phyloP scores from a whole-genome alignment of 2,329 filamentous ascomycete genomes.

The Helicocarpus griseus region DNA sequence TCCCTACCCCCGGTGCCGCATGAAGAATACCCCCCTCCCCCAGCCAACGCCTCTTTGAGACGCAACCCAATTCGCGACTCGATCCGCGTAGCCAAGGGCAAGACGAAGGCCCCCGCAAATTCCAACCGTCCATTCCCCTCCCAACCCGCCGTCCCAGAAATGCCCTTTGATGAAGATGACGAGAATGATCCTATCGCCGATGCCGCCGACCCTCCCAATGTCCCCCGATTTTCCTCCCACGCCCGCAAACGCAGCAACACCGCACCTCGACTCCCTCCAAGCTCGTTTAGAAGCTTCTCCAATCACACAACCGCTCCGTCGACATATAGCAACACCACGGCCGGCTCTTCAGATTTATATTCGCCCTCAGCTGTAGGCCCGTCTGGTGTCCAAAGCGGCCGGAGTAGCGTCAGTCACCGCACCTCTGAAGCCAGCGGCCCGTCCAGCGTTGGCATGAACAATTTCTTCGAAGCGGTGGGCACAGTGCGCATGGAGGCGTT shows the following conservation, averaged over 20 bases:
- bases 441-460: slow-evolving; percentile 36
- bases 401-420: slow-evolving; percentile 40
- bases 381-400: slow-evolving; percentile 23
- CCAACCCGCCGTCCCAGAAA: slow-evolving; percentile 25
- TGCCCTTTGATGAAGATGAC: slow-evolving; percentile 20
- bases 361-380: slow-evolving; percentile 17
- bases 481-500: slow-evolving; percentile 97
- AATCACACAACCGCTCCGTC: slow-evolving; percentile 28
- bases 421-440: slow-evolving; percentile 43
- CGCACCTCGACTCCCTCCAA: slow-evolving; percentile 57
- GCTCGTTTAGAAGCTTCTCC: slow-evolving; percentile 72
- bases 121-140: slow-evolving; percentile 32
- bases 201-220: slow-evolving; percentile 41
- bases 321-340: slow-evolving; percentile 46
- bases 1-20: slow-evolving; percentile 45
- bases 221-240: slow-evolving; percentile 51
- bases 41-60: slow-evolving; percentile 42
- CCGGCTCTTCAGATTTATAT: slow-evolving; percentile 53
- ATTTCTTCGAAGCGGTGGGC: slow-evolving; percentile 79
- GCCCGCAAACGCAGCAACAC: slow-evolving; percentile 85
- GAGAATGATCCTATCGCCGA: slow-evolving; percentile 25
- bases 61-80: slow-evolving; percentile 69
- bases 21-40: slow-evolving; percentile 24
- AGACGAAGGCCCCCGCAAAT: slow-evolving; percentile 32
- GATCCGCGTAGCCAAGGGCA: slow-evolving; percentile 76